phyloP scores from a whole-genome alignment of 1,284 basidiomycete species.

The Lentinula novae-zelandiae region DNA sequence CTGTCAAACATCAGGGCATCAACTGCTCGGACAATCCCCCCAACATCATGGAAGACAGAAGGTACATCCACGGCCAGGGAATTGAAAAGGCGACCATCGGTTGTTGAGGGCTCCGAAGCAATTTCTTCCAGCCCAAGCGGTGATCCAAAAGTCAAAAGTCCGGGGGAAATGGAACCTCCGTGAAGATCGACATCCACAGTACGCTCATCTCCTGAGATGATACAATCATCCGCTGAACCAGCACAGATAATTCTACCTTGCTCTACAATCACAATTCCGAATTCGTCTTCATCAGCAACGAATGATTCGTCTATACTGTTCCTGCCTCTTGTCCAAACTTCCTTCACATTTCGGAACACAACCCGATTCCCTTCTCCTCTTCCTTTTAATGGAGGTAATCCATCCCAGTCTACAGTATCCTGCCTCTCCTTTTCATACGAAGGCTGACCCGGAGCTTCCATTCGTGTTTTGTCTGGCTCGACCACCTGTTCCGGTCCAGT shows the following conservation, averaged over 20 bases:
- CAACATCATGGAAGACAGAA: conserved; percentile 45
- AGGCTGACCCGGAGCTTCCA: not conserved
- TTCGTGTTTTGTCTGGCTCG: not conserved
- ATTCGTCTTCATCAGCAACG: conserved; percentile 20
- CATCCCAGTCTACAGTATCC: conserved; percentile 52
- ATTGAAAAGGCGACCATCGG: conserved; percentile 56
- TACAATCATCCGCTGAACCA: conserved; percentile 24
- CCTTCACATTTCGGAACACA: conserved; percentile 48
- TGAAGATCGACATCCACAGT: conserved; percentile 34
- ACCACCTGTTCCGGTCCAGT: conserved; percentile 13
- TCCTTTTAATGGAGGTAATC: conserved; percentile 56
- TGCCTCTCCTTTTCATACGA: conserved; percentile 58
- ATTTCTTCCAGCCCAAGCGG: conserved; percentile 66
- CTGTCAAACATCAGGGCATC: conserved; percentile 73
- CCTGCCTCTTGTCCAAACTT: conserved; percentile 20
- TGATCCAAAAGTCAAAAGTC: conserved; percentile 60
- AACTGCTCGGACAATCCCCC: conserved; percentile 55
- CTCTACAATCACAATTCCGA: conserved; percentile 38
- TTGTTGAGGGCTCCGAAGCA: conserved; percentile 60
- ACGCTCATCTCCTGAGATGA: conserved; percentile 9
- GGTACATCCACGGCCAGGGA: conserved; percentile 45
- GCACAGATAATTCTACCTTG: conserved; percentile 41
- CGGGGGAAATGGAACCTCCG: conserved; percentile 50
- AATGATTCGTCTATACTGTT: conserved; percentile 18
- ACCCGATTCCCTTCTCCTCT: conserved; percentile 32